Evolutionary conservation across 805 yeast genomes (phyloP).

Genomic region (Metschnikowia vanudenii): DNA sequence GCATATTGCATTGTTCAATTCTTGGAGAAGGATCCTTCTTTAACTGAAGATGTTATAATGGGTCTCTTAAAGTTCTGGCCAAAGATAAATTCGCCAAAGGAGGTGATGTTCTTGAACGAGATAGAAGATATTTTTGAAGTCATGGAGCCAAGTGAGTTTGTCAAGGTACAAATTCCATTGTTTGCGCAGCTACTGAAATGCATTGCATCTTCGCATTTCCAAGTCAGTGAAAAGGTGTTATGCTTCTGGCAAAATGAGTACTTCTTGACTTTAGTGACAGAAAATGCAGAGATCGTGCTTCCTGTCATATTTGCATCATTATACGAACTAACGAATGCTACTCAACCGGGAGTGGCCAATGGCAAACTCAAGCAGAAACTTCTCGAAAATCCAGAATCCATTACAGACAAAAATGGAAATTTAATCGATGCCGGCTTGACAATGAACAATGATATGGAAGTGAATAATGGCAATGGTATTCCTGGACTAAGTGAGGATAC

Average conservation of each 20-base stretch:
- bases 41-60: slow-evolving; percentile 96
- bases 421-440: slow-evolving; percentile 36
- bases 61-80: slow-evolving; percentile 96
- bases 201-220: slow-evolving; percentile 93
- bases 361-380: slow-evolving; percentile 41
- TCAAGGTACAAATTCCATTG: slow-evolving; percentile 86
- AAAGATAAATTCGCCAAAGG: slow-evolving; percentile 90
- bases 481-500: slow-evolving; percentile 15
- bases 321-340: slow-evolving; percentile 70
- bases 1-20: slow-evolving; percentile 97
- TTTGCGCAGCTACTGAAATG: slow-evolving; percentile 93
- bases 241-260: slow-evolving; percentile 95
- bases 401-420: slow-evolving; percentile 45
- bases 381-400: slow-evolving; percentile 35
- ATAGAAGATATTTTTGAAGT: slow-evolving; percentile 96
- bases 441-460: slow-evolving; percentile 21
- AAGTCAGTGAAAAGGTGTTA: slow-evolving; percentile 92
- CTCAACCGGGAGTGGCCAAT: slow-evolving; percentile 44
- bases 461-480: slow-evolving; percentile 19
- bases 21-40: slow-evolving; percentile 85
- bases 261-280: slow-evolving; percentile 85
- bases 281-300: slow-evolving; percentile 85
- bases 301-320: slow-evolving; percentile 90
- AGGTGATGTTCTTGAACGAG: slow-evolving; percentile 92
- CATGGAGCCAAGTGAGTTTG: slow-evolving; percentile 89